A percentile compares a stretch with the other conserved stretches of the same genome.
phyloP scores from a whole-genome alignment of 2,329 filamentous ascomycete genomes.

The Fusarium hostae region DNA sequence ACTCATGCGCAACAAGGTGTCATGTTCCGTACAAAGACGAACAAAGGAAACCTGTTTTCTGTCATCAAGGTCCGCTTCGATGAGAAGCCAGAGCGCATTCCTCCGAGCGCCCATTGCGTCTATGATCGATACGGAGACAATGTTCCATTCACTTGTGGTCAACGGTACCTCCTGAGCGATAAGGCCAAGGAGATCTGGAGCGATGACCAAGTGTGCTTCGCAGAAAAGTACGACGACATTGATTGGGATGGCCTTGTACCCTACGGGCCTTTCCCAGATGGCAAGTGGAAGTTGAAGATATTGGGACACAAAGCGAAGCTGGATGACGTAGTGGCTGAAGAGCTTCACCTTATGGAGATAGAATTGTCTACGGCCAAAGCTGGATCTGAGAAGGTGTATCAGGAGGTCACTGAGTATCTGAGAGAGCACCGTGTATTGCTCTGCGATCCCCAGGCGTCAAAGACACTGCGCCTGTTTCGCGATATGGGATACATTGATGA shows the following conservation, averaged over 20 bases:
- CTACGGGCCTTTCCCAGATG: slow-evolving; percentile 32
- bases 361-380: slow-evolving; percentile 26
- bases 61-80: slow-evolving; percentile 35
- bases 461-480: slow-evolving; percentile 32
- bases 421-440: slow-evolving; percentile 23
- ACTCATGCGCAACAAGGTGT: slow-evolving; percentile 32
- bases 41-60: slow-evolving; percentile 27
- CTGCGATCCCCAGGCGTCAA: slow-evolving; percentile 31
- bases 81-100: slow-evolving; percentile 5
- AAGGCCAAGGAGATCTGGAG: slow-evolving; percentile 26
- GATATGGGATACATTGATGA: slow-evolving; percentile 21
- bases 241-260: slow-evolving; percentile 31
- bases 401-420: slow-evolving; percentile 18
- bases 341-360: slow-evolving; percentile 38
- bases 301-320: slow-evolving; percentile 33
- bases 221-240: slow-evolving; percentile 31
- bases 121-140: slow-evolving; percentile 37
- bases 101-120: slow-evolving; percentile 23
- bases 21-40: slow-evolving; percentile 40
- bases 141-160: slow-evolving; percentile 30
- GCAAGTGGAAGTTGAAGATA: slow-evolving; percentile 37
- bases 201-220: slow-evolving; percentile 33
- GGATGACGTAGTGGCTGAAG: slow-evolving; percentile 33
- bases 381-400: slow-evolving; percentile 21
- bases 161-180: slow-evolving; percentile 9